Evolutionary conservation across 192 early-diverging fungal genomes (phyloP).

Genomic region (Coemansia sp.): DNA sequence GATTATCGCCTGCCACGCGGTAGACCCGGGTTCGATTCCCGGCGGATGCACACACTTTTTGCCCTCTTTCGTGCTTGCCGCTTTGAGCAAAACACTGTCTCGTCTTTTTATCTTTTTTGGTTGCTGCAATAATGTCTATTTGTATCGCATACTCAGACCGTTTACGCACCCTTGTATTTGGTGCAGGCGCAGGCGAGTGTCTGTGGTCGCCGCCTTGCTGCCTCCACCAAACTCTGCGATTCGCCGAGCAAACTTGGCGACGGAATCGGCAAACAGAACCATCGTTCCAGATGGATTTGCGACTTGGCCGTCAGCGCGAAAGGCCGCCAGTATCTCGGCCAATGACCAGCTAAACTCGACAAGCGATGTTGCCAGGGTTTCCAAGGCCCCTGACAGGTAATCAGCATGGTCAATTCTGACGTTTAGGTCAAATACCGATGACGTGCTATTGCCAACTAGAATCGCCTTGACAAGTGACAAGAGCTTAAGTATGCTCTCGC

Average conservation of each 20-base stretch:
- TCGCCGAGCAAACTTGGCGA: slow-evolving; percentile 37
- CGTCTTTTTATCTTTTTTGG: background rate
- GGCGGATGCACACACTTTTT: slow-evolving; percentile 58
- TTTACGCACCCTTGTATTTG: slow-evolving; percentile 34
- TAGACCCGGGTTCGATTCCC: slow-evolving; percentile 83
- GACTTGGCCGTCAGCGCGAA: slow-evolving; percentile 27
- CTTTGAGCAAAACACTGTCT: too few relatives aligned
- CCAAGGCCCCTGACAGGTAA: slow-evolving; percentile 11
- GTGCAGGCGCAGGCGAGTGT: slow-evolving; percentile 21
- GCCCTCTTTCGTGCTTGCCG: too few relatives aligned
- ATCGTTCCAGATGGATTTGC: slow-evolving; percentile 29
- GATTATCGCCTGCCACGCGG: slow-evolving; percentile 76
- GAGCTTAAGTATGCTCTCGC: slow-evolving; percentile 42
- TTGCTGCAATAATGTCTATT: background rate
- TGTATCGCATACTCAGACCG: background rate
- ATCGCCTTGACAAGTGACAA: slow-evolving; percentile 28
- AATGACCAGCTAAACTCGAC: slow-evolving; percentile 49
- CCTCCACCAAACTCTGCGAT: slow-evolving; percentile 33
- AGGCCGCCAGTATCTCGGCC: slow-evolving; percentile 39
- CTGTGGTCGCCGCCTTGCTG: background rate
- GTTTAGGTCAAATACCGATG: slow-evolving; percentile 13
- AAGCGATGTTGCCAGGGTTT: slow-evolving; percentile 40
- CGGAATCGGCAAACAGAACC: slow-evolving; percentile 38
- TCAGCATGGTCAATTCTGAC: slow-evolving; percentile 22
- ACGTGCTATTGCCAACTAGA: slow-evolving; percentile 7